phyloP scores from a whole-genome alignment of 768 basidiomycete genomes.

The Trametes sanguinea region DNA sequence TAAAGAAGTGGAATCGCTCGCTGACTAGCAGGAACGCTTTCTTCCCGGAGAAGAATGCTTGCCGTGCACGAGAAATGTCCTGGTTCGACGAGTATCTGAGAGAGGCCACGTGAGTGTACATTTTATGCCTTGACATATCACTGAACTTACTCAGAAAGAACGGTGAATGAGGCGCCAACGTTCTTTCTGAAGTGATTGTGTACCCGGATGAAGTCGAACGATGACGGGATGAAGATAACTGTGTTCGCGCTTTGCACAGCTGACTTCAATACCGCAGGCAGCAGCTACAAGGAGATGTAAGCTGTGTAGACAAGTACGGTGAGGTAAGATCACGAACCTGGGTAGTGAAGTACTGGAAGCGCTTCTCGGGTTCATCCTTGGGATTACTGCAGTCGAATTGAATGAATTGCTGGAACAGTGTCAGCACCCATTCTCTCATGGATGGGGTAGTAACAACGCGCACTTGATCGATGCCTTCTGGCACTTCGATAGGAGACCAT shows the following conservation, averaged over 20 bases:
- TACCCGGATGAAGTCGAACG: conserved; percentile 93
- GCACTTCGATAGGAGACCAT: conserved; percentile 78
- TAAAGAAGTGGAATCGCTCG: conserved; percentile 99
- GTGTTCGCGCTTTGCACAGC: conserved; percentile 92
- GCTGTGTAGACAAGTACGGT: neutral
- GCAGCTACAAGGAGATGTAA: conserved; percentile 48
- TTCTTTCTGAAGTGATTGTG: conserved; percentile 83
- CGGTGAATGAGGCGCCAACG: conserved; percentile 67
- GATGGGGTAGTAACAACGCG: conserved; percentile 24
- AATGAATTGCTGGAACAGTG: conserved; percentile 57
- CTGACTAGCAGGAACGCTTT: conserved; percentile 88
- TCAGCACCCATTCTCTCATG: conserved; percentile 2
- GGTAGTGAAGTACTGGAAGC: conserved; percentile 85
- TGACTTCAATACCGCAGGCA: conserved; percentile 84
- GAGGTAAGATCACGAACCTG: conserved; percentile 51
- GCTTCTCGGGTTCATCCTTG: conserved; percentile 80
- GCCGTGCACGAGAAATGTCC: conserved; percentile 92
- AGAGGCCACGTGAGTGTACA: neutral
- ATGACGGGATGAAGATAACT: conserved; percentile 87
- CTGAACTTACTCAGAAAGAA: conserved; percentile 81
- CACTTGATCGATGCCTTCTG: conserved; percentile 82
- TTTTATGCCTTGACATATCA: too few relatives aligned
- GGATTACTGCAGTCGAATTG: conserved; percentile 72
- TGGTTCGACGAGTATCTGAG: conserved; percentile 87
- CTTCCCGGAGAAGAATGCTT: conserved; percentile 87